These are phyloP conservation scores for Phaeosphaeriaceae sp. DNA, from an alignment of 2,329 filamentous ascomycete species.

Conservation along the genomic window DNA sequence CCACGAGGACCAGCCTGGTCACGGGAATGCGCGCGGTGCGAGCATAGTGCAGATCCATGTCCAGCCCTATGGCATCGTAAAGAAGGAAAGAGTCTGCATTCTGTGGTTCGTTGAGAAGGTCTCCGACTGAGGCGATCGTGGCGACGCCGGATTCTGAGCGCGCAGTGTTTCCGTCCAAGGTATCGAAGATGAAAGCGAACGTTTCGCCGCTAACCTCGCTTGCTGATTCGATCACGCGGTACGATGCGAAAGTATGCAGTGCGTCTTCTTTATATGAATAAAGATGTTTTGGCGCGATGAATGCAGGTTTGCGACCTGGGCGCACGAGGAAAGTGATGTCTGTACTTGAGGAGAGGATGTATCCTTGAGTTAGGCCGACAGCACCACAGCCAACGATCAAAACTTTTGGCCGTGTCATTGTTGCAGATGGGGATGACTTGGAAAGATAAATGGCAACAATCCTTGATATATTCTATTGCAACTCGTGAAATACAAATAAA, in stretches of 20 bases:
- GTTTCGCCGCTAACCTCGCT: constrained; percentile 18
- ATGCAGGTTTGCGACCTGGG: constrained; percentile 25
- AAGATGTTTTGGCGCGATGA: constrained; percentile 22
- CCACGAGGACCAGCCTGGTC: constrained; percentile 11
- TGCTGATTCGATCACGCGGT: constrained; percentile 25
- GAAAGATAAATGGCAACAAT: background rate
- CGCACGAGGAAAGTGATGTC: constrained; percentile 33
- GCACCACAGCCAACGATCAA: constrained; percentile 32
- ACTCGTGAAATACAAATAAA: background rate
- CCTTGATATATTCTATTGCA: background rate
- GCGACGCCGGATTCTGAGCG: constrained; percentile 23
- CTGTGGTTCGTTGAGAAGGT: constrained; percentile 16
- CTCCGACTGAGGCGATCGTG: constrained; percentile 18
- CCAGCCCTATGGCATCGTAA: constrained; percentile 23
- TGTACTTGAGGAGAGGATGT: constrained; percentile 21
- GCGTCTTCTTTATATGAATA: constrained; percentile 27
- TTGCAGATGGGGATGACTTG: background rate
- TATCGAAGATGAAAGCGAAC: constrained; percentile 27
- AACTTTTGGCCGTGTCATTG: constrained; percentile 24
- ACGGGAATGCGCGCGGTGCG: constrained; percentile 11
- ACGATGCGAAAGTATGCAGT: constrained; percentile 19
- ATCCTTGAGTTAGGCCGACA: constrained; percentile 28
- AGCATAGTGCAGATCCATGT: constrained; percentile 25
- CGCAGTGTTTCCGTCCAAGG: constrained; percentile 27
- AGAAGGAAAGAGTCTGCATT: constrained; percentile 16